phyloP scores from a whole-genome alignment of 2,329 filamentous ascomycete genomes.

The Penicillium freii region DNA sequence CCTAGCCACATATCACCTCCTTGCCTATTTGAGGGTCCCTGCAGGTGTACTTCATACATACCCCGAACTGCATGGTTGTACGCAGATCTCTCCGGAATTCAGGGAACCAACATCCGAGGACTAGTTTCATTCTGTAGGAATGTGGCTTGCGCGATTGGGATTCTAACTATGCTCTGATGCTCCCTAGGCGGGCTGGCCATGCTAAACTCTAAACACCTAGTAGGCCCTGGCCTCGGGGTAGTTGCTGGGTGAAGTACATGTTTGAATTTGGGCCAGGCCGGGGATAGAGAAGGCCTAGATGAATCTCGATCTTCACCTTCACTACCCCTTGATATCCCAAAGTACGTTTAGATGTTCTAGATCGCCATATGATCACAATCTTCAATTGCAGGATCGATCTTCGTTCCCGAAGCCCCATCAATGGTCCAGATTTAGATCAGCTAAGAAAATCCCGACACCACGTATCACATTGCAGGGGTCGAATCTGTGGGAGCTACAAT shows the following conservation, averaged over 20 bases:
- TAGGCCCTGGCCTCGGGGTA: neutral
- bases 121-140: conserved; percentile 5
- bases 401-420: neutral
- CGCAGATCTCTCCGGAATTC: conserved; percentile 10
- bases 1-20: conserved; percentile 1
- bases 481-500: neutral
- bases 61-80: conserved; percentile 6
- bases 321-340: neutral
- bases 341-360: neutral
- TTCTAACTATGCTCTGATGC: conserved; percentile 17
- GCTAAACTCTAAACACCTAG: conserved; percentile 4
- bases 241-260: neutral
- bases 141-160: conserved; percentile 19
- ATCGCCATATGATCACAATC: neutral
- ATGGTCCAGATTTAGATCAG: neutral
- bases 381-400: neutral
- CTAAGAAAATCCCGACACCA: neutral
- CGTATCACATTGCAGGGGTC: neutral
- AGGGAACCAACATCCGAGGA: conserved; percentile 6
- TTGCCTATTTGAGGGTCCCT: conserved; percentile 9
- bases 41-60: conserved; percentile 5
- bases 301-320: neutral
- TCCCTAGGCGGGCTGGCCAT: conserved; percentile 2
- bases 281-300: conserved; percentile 1
- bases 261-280: conserved; percentile 1